Base-by-base conservation (phyloP, 768 basidiomycete genomes). In the Amanita rimosa region DNA sequence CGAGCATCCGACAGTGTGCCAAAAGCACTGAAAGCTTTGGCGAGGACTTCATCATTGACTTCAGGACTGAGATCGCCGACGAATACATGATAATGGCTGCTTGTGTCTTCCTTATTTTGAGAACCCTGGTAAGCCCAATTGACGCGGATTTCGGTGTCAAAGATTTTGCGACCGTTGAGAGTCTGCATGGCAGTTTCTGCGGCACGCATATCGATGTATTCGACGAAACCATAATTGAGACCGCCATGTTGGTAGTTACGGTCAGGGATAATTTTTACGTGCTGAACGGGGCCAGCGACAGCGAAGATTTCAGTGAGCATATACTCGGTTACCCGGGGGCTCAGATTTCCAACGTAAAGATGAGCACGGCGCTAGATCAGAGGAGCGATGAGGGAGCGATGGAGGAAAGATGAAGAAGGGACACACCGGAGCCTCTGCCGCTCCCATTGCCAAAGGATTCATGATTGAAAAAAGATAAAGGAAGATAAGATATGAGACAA, bases 51-150 rank as follows among this genome's bases (percentile, higher is more conserved):
- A 59, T 99, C 96, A 64, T 92, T 98, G 63, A 99, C 94, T 65
- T 99, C 96, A 19, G 96, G 95, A 57, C 88, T 92, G 59, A 99
- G 87, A 71, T 99, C 96, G n/a, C 96, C 96, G 54, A 98, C 95
- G 67, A 99, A 99, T 59, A 99, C 93, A 64, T 99, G 96, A 68
- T 81, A 97, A 67, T 99, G 96, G 56, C 83, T 83, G 42, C 92
- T 90, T 38, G 96, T 95, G 67, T 99, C 96, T 70, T 99, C 96
- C 74, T 97, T 97, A 70, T 91, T 93, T 76, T 94, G 89, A 62
- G 86, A 83, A 58, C 93, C 94, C 67, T 98, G 95, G 67, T 98
- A 97, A 31, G 96, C 96, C 96, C 96, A 99, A 66, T 99, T 99
- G 72, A 97, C 94, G 56, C 92, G 83, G 58, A 99, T 94, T 70